Evolutionary conservation across 176 grass and related monocot genomes (phyloP), one percentile per base, ranked within the genome.

Genomic region (Paspalum notatum): DNA sequence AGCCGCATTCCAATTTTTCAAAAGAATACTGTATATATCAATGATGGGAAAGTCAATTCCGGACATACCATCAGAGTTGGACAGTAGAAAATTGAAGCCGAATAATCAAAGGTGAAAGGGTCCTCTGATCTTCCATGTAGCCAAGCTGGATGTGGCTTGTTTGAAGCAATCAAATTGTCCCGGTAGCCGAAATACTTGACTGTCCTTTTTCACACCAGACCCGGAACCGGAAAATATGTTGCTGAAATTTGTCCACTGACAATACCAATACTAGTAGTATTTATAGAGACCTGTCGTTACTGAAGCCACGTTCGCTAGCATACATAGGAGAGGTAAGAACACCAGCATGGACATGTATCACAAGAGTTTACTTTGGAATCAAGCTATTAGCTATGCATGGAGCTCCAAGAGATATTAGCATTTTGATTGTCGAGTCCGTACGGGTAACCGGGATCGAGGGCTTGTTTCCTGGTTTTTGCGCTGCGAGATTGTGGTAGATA

Each of bases 391-490:
- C 8, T 8, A 22, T 8, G 54, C 45, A 85, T 5, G 47, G 39
- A n/a, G 25, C 1, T 24, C 55, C n/a, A 69, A 63, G 25, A 22
- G 25, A 25, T 50, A 75, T 64, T 32, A 21, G 56, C 62, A 48
- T 10, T 63, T 63, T 12, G 17, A 57, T 12, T 25, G 4, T 24
- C 52, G 18, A 7, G 10, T 5, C 47, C 26, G 77, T 85, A 72
- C 83, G 66, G 40, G 0, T 26, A 52, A 75, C 65, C 40, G 18
- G 66, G 83, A 72, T 82, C 14, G 27, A 37, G 49, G 66, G 78
- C 56, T 22, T 58, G 78, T 82, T 89, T 85, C 72, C 71, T 58
- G 83, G 83, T 72, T 85, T 85, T 85, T 6, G 46, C 74, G 8
- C 21, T 1, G 13, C 58, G 58, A 41, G 58, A 60, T 47, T 25